Conservation (phyloP, 108 stramenopile species). For the Cylindrotheca fusiformis region DNA sequence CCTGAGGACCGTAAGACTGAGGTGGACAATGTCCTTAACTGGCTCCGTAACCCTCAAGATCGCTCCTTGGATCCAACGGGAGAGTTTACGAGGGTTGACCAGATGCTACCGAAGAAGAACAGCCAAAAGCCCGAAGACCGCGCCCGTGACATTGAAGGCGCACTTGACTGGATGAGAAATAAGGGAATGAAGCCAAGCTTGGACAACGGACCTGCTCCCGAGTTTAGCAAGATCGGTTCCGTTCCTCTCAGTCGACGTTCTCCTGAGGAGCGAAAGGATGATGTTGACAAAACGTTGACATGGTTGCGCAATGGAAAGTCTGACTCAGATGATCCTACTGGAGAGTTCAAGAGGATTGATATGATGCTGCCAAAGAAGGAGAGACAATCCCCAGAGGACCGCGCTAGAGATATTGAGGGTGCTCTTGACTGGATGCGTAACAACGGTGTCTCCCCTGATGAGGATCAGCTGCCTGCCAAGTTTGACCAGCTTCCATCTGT, state of each 20-base stretch:
- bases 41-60: constrained; percentile 15
- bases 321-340: constrained; percentile 7
- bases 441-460: neutral
- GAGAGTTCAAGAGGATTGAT: constrained; percentile 14
- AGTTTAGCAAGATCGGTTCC: neutral
- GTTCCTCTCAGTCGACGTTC: constrained; percentile 10
- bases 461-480: neutral
- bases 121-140: constrained; percentile 21
- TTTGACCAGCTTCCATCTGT: constrained; percentile 23
- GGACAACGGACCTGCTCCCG: constrained; percentile 14
- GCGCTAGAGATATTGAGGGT: constrained; percentile 22
- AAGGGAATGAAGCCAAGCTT: constrained; percentile 9
- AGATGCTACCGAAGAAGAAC: constrained; percentile 27
- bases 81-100: constrained; percentile 21
- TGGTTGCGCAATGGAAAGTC: constrained; percentile 16
- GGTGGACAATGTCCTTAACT: constrained; percentile 15
- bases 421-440: constrained; percentile 38
- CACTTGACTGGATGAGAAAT: constrained; percentile 39
- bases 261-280: constrained; percentile 18
- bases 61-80: constrained; percentile 2
- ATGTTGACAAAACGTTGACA: constrained; percentile 26
- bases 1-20: constrained; percentile 18
- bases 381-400: constrained; percentile 17
- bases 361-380: constrained; percentile 24
- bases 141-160: constrained; percentile 38